These are phyloP conservation scores for Trichosporon sp. DNA, from an alignment of 1,284 basidiomycete species.

Conservation along the genomic window DNA sequence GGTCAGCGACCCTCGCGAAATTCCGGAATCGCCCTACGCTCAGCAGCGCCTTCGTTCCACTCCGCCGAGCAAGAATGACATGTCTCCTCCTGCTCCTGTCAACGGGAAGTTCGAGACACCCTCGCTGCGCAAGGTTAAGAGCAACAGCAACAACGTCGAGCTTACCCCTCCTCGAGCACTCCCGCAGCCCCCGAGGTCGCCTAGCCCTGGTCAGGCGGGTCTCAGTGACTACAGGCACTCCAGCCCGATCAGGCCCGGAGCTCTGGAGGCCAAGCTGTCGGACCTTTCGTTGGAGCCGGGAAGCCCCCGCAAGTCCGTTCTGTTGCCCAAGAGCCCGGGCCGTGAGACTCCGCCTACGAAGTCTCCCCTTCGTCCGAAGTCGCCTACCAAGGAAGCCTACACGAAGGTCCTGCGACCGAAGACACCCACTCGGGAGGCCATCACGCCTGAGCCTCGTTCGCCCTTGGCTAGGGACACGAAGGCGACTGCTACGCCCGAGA, in stretches of 20 bases:
- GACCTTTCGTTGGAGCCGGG: neutral
- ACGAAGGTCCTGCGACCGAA: neutral
- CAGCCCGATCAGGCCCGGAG: neutral
- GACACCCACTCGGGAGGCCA: neutral
- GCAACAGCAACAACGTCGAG: neutral
- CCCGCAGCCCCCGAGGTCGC: neutral
- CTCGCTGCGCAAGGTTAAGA: slow-evolving; percentile 18
- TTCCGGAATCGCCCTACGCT: neutral
- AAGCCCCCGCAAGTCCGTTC: neutral
- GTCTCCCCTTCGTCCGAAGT: neutral
- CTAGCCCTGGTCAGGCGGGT: neutral
- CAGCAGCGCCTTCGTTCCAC: neutral
- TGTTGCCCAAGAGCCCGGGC: neutral
- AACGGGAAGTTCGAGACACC: slow-evolving; percentile 7
- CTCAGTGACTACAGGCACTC: neutral
- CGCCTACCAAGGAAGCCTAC: neutral
- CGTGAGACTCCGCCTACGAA: neutral
- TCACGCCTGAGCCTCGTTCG: neutral
- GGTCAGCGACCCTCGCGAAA: neutral
- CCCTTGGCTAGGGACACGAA: neutral
- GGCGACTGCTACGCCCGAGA: neutral
- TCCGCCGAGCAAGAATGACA: neutral
- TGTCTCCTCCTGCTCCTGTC: neutral
- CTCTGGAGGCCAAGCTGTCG: neutral
- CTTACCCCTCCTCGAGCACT: neutral